A percentile compares a stretch with the other conserved stretches of the same genome.
These are phyloP conservation scores for Phytopythium sindhum DNA, from an alignment of 352 stramenopile genomes.

Conservation along the genomic window DNA sequence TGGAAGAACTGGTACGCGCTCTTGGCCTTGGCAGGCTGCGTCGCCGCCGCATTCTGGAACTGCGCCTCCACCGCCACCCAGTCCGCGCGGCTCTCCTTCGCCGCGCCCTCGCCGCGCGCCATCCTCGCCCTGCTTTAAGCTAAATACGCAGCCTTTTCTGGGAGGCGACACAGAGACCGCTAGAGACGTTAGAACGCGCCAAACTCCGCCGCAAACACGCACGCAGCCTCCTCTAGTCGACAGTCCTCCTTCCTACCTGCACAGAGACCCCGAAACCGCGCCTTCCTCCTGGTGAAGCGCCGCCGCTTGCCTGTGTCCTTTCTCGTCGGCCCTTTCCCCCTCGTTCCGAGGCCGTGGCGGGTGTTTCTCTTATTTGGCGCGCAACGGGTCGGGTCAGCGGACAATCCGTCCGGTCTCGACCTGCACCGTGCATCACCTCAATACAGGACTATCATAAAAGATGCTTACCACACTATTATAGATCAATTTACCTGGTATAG, in stretches of 20 bases:
- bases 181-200: not conserved
- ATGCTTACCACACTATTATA: no score
- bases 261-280: not conserved
- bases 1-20: constrained; percentile 78
- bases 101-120: constrained; percentile 20
- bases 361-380: constrained; percentile 5
- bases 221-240: not conserved
- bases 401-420: not conserved
- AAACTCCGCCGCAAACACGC: not conserved
- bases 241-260: not conserved
- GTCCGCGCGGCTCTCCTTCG: constrained; percentile 66
- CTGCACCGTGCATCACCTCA: not conserved
- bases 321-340: not conserved
- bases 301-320: not conserved
- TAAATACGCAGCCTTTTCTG: not conserved
- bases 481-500: not conserved
- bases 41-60: constrained; percentile 45
- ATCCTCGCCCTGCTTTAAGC: constrained; percentile 7
- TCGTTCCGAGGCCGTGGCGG: not conserved
- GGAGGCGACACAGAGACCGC: not conserved
- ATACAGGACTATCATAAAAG: not conserved
- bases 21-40: constrained; percentile 64
- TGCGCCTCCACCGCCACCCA: constrained; percentile 80
- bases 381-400: not conserved
- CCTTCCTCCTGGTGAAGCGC: not conserved